Base-by-base conservation (phyloP, 1,284 basidiomycete genomes). In the Athelia sp. region DNA sequence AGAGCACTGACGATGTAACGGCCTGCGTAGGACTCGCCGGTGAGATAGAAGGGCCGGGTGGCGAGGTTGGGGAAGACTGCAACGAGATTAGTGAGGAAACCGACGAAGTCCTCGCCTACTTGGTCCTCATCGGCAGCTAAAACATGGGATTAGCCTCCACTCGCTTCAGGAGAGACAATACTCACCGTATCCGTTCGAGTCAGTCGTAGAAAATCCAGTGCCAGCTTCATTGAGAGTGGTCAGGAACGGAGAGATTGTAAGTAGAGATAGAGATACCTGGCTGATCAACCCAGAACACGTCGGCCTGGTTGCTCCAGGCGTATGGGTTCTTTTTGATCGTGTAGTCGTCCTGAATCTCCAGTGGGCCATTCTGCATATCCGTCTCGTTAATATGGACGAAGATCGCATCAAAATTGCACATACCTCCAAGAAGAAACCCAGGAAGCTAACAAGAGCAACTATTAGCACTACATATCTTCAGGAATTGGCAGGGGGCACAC, bases 231-330 rank as follows among this genome's bases (percentile, higher is more conserved):
- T 34, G n/a, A 34, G 11, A 11, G 15, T 40, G 36, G 19, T 40
- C 15, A 29, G 26, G 26, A 29, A 29, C 4, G 26, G 4, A 29
- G 26, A 13, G 26, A 29, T 4, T n/a, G 26, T 6, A 29, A 29
- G 26, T 29, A 29, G 26, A 13, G 26, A 29, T 4, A 4, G 19
- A 44, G 15, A 10, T 23, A 44, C 43, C 84, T 49, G 85, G 87
- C 53, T 87, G 84, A 59, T 87, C 87, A 42, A 88, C 67, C 82
- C 82, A 88, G 48, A 88, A 71, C 53, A 75, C 79, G 64, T 89
- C 86, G 2, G 80, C 77, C 17, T 84, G 60, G 34, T 67, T 73
- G 54, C 77, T 65, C 79, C 84, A 87, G 56, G 77, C 75, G 60
- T 76, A 73, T 6, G 71, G 61, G 53, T 87, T 85, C 13, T 70